Base-by-base conservation (phyloP, 768 basidiomycete species). In the Tylopilus subfusipes region DNA sequence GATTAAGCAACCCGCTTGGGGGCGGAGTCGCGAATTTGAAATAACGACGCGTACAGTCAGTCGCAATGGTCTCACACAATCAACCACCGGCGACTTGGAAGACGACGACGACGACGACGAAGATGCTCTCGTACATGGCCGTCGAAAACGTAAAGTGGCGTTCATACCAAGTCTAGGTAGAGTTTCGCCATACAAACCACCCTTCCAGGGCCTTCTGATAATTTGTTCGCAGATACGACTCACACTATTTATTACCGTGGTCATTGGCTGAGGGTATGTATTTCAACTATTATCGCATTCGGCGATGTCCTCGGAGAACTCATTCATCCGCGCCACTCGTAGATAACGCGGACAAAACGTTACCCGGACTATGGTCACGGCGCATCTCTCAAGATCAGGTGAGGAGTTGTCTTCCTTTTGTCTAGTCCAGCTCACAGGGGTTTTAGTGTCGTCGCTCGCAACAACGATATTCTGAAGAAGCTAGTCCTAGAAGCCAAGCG, bases 201-300 rank as follows among this genome's bases (percentile, higher is more conserved):
- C 42, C 56, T 58, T 52, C 39, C 47, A 48, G 14, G 57, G 11
- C 34, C 36, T 51, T 54, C 54, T 63, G 36, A 67, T 55, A 33
- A 52, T 56, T 30, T 40, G 49, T 49, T 55, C 30, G 39, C 63
- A 91, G 90, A 92, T 64, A 90, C 88, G 0, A 90, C 87, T 8
- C 90, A 93, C 68, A 93, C 89, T 16, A 90, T 93, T 53, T 93
- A 89, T 76, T 93, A 93, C 76, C 83, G 82, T 65, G 90, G 90
- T 48, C 91, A 93, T 65, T 92, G 90, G 90, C 77, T 93, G 55
- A 80, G 89, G 67, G 88, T 91, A 66, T 55, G 82, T 71, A 25
- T 55, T n/a, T 48, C 56, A 38, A 39, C 53, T 44, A 22, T 40
- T 47, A 30, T 52, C n/a, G 24, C 39, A 31, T 38, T 53, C 34